Evolutionary conservation across 495 filamentous ascomycete species (phyloP).

Genomic region (Talaromyces liani): DNA sequence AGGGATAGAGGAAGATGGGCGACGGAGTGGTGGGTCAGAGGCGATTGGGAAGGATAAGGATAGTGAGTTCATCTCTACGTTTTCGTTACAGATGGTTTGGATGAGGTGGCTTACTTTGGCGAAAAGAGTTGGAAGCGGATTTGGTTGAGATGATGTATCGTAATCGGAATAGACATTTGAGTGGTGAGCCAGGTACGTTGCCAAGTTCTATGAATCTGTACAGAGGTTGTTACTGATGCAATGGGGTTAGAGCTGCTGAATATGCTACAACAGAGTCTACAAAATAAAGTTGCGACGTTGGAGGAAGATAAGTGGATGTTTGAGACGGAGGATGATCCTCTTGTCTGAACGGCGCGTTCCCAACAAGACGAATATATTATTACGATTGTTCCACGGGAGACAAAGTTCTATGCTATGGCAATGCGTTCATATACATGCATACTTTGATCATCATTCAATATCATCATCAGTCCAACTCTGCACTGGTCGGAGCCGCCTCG

Average conservation of each 20-base stretch:
- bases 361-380: neutral
- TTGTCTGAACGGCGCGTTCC: slow-evolving; percentile 14
- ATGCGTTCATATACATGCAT: neutral
- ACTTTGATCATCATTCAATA: slow-evolving; percentile 1
- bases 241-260: slow-evolving; percentile 63
- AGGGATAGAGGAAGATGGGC: slow-evolving; percentile 18
- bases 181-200: slow-evolving; percentile 59
- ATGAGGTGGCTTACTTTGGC: slow-evolving; percentile 1
- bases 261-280: slow-evolving; percentile 62
- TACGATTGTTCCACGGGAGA: neutral
- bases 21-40: slow-evolving; percentile 17
- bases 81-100: no score
- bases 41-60: slow-evolving; percentile 33
- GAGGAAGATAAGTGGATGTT: slow-evolving; percentile 90
- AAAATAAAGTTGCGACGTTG: slow-evolving; percentile 61
- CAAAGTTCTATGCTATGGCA: slow-evolving; percentile 8
- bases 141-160: slow-evolving; percentile 48
- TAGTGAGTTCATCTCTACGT: slow-evolving; percentile 32
- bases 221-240: no score
- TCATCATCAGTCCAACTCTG: slow-evolving; percentile 45
- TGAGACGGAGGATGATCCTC: slow-evolving; percentile 55
- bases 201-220: no score
- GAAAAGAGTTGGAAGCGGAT: slow-evolving; percentile 39
- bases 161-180: slow-evolving; percentile 53
- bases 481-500: slow-evolving; percentile 41